Base-by-base conservation (phyloP, 1,139 yeast species). In the Yamadazyma trypodendri region DNA sequence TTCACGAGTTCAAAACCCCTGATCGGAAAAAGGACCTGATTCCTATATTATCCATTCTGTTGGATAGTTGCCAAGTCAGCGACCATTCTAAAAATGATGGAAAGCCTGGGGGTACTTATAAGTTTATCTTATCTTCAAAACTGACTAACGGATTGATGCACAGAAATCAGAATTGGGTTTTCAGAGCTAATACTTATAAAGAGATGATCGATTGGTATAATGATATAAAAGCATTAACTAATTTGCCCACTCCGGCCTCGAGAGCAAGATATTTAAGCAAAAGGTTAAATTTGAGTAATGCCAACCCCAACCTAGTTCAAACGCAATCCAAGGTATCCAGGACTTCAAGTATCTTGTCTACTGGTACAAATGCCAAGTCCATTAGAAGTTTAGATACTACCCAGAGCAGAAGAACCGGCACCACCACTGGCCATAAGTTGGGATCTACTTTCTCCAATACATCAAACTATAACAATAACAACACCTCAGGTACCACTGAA, bases 151-250 rank as follows among this genome's bases (percentile, higher is more conserved):
- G 90, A 9, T 55, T 70, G 44, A 68, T 70, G 55, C 84, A 84
- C 48, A 75, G 88, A 54, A 86, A 88, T 36, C 97, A 90, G 63
- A 89, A 88, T 54, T 89, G 94, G 88, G 95, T 89, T 9, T 90
- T 92, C 65, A 75, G 96, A 51, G 83, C 95, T 17, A 90, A 85
- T 54, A 77, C 84, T 32, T 84, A 84, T 53, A 83, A 80, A 33
- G 67, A 75, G 34, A 84, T 89, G 90, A 79, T 84, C 54, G 77
- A 73, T 20, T 92, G 98, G 98, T 87, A 77, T 59, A 76, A 77
- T 46, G 95, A 86, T 55, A 71, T 90, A 46, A 80, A 80, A 52
- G 69, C 70, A 31, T 68, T 88, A 52, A 84, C 88, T 7, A 61
- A 68, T 25, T 65, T 83, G 49, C 68, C 79, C 13, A 72, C 75